Conservation (phyloP, 495 filamentous ascomycete species). For the Podospora tetraspora region DNA sequence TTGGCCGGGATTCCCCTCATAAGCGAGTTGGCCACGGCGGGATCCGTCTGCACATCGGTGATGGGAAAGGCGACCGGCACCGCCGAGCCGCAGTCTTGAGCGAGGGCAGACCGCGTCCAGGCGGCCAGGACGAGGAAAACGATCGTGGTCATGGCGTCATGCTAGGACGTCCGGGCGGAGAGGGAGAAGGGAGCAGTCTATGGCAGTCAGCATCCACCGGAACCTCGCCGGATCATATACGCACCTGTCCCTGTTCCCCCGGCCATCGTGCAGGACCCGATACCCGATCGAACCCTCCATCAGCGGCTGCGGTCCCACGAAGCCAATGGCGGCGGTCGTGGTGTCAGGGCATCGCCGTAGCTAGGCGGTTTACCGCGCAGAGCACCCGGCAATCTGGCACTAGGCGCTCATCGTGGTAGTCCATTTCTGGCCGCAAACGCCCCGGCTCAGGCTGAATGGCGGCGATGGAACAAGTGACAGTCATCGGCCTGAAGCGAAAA, state of each 20-base stretch:
- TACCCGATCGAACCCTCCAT: background rate
- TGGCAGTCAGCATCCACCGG: background rate
- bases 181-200: background rate
- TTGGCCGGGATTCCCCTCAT: conserved; percentile 21
- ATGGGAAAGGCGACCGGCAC: conserved; percentile 16
- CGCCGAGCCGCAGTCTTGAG: background rate
- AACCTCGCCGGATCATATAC: background rate
- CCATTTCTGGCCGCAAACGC: background rate
- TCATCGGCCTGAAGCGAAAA: too few species aligned
- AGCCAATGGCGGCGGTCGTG: background rate
- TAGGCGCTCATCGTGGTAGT: background rate
- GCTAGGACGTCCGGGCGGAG: background rate
- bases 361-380: background rate
- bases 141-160: background rate
- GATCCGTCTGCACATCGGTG: conserved; percentile 16
- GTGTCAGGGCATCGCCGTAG: too few species aligned
- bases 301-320: background rate
- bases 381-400: background rate
- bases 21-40: conserved; percentile 15
- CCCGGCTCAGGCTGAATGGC: background rate
- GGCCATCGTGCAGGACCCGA: background rate
- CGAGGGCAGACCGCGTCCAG: background rate
- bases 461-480: too few species aligned
- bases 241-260: background rate
- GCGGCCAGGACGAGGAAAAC: background rate